phyloP scores from a whole-genome alignment of 2,329 filamentous ascomycete species.

The Golovinomyces cichoracearum region DNA sequence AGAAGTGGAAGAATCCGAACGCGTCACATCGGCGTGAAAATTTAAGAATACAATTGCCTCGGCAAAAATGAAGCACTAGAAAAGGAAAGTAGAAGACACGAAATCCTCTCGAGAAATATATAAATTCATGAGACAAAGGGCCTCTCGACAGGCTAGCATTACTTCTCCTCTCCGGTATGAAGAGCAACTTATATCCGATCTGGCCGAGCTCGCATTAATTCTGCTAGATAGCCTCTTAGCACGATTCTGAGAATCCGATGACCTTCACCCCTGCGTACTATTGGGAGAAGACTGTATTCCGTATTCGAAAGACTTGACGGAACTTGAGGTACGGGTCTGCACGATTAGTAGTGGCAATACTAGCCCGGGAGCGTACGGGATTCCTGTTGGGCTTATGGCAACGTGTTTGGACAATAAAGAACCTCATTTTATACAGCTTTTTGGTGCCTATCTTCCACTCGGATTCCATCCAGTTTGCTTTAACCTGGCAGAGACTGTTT shows the following conservation, averaged over 20 bases:
- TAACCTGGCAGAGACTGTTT: not conserved
- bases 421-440: not conserved
- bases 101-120: no score
- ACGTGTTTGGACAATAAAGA: not conserved
- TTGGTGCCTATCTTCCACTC: not conserved
- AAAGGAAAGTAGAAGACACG: no score
- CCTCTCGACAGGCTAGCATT: no score
- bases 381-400: not conserved
- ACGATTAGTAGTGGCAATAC: slow-evolving; percentile 38
- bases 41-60: no score
- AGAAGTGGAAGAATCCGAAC: no score
- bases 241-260: not conserved
- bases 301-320: slow-evolving; percentile 21
- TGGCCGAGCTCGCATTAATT: slow-evolving; percentile 2
- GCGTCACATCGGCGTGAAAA: no score
- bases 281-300: not conserved
- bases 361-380: not conserved
- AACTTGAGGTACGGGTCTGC: slow-evolving; percentile 28
- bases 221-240: not conserved
- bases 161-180: no score
- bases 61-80: no score
- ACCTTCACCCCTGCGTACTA: slow-evolving; percentile 17
- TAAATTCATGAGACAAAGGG: no score
- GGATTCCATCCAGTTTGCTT: not conserved
- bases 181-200: slow-evolving; percentile 14